Evolutionary conservation across 2,329 filamentous ascomycete genomes (phyloP).

Genomic region (Leptosphaerulina australis): DNA sequence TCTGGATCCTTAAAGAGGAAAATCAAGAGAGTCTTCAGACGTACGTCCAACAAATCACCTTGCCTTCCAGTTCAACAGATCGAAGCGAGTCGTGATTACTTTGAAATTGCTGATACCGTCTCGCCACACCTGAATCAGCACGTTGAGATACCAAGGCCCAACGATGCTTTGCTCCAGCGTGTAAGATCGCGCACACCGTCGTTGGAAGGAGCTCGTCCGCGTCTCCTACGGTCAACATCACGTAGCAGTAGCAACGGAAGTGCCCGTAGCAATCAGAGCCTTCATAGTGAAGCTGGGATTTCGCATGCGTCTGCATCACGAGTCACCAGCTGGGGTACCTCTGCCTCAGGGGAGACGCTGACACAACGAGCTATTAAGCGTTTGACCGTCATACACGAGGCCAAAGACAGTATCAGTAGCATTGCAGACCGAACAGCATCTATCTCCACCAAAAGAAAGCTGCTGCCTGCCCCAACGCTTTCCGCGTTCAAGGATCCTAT

Average conservation of each 20-base stretch:
- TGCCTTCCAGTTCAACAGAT: conserved; percentile 61
- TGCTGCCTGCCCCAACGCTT: conserved; percentile 27
- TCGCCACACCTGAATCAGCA: conserved; percentile 34
- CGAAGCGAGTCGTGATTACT: conserved; percentile 52
- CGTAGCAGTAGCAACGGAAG: conserved; percentile 33
- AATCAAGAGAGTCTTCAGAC: conserved; percentile 64
- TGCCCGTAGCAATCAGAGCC: conserved; percentile 34
- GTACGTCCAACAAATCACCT: conserved; percentile 39
- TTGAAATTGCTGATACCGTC: conserved; percentile 26
- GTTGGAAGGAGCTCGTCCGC: conserved; percentile 23
- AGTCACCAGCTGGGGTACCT: conserved; percentile 75
- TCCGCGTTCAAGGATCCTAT: conserved; percentile 42
- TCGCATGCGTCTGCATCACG: conserved; percentile 59
- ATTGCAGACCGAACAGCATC: conserved; percentile 25
- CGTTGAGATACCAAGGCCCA: conserved; percentile 45
- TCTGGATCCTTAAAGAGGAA: conserved; percentile 67
- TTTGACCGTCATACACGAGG: conserved; percentile 69
- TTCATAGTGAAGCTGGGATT: conserved; percentile 50
- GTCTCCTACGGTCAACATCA: conserved; percentile 25
- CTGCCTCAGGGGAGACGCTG: conserved; percentile 62
- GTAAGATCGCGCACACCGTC: conserved; percentile 35
- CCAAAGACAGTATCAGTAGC: conserved; percentile 45
- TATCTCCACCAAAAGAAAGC: conserved; percentile 22
- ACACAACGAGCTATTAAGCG: conserved; percentile 61
- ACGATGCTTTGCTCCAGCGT: conserved; percentile 56